Percentiles rank a stretch among this genome's conserved stretches.
These are phyloP conservation scores for Lipomyces yamadae DNA, from an alignment of 805 yeast genomes.

Conservation along the genomic window DNA sequence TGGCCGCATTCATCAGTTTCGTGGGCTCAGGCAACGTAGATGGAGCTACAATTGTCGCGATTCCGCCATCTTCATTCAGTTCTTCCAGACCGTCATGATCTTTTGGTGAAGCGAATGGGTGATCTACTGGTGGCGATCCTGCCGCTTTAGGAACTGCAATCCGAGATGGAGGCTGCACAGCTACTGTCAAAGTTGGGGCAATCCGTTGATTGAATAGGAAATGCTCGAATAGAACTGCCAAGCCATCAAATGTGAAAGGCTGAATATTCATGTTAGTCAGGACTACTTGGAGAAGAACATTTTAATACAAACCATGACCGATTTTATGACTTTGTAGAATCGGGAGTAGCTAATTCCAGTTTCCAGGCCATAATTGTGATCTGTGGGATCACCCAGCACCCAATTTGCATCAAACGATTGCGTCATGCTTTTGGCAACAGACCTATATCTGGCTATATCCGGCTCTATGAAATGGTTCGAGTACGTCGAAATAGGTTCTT, in stretches of 20 bases:
- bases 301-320: constrained; percentile 30
- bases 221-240: constrained; percentile 53
- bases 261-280: constrained; percentile 32
- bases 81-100: constrained; percentile 36
- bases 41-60: constrained; percentile 14
- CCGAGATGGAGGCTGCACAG: background rate
- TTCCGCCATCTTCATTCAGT: constrained; percentile 9
- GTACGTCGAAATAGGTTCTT: constrained; percentile 45
- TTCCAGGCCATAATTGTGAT: constrained; percentile 17
- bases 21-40: constrained; percentile 44
- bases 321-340: constrained; percentile 37
- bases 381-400: constrained; percentile 37
- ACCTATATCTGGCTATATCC: constrained; percentile 53
- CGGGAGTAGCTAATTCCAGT: constrained; percentile 38
- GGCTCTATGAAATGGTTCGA: constrained; percentile 39
- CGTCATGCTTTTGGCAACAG: constrained; percentile 53
- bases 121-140: constrained; percentile 21
- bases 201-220: constrained; percentile 47
- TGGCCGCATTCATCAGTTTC: constrained; percentile 50
- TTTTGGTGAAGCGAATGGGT: constrained; percentile 24
- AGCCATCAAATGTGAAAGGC: constrained; percentile 54
- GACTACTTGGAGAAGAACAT: background rate
- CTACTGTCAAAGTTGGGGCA: constrained; percentile 18
- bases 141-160: constrained; percentile 24
- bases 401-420: constrained; percentile 56